Percentiles rank a stretch among this genome's conserved stretches.
These are phyloP conservation scores for Domatiomyces globalis DNA, from an alignment of 2,329 filamentous ascomycete genomes.

Conservation along the genomic window DNA sequence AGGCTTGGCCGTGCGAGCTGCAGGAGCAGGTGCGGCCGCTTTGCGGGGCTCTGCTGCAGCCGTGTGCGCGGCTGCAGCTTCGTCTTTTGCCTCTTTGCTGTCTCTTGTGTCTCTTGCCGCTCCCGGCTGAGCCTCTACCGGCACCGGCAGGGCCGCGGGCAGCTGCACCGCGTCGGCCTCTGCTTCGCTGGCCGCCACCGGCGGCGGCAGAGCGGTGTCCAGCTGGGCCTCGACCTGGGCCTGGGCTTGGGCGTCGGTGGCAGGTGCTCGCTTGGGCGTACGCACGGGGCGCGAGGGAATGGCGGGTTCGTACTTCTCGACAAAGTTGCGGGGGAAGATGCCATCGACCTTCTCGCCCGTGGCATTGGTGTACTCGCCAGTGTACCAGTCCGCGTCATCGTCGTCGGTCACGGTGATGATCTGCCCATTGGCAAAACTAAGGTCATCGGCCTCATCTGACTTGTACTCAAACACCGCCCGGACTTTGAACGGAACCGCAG, in stretches of 20 bases:
- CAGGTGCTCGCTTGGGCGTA: conserved; percentile 42
- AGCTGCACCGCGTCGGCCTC: too few species aligned
- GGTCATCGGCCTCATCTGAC: conserved; percentile 87
- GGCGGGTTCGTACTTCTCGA: conserved; percentile 86
- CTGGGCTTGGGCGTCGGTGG: conserved; percentile 42
- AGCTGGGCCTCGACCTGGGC: conserved; percentile 10
- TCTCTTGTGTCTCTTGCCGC: conserved; percentile 2
- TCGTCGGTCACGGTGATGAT: conserved; percentile 86
- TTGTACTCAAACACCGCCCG: conserved; percentile 90
- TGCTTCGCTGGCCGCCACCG: conserved; percentile 12
- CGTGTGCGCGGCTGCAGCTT: too few species aligned
- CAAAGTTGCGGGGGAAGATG: conserved; percentile 94
- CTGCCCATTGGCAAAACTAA: conserved; percentile 71
- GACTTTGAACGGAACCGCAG: conserved; percentile 68
- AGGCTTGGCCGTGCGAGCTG: conserved; percentile 37
- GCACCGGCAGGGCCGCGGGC: too few species aligned
- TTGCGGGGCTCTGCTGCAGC: conserved; percentile 15
- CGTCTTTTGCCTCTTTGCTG: conserved; percentile 7
- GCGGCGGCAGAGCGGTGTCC: too few species aligned
- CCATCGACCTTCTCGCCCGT: conserved; percentile 64
- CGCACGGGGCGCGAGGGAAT: conserved; percentile 75
- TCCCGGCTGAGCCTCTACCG: conserved; percentile 17
- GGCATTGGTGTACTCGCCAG: conserved; percentile 47
- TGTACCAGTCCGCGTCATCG: conserved; percentile 83
- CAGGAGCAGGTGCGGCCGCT: conserved; percentile 25